A percentile compares a stretch with the other conserved stretches of the same genome.
These are phyloP conservation scores for Tolypocladium inflatum DNA, from an alignment of 2,329 filamentous ascomycete species.

Conservation along the genomic window DNA sequence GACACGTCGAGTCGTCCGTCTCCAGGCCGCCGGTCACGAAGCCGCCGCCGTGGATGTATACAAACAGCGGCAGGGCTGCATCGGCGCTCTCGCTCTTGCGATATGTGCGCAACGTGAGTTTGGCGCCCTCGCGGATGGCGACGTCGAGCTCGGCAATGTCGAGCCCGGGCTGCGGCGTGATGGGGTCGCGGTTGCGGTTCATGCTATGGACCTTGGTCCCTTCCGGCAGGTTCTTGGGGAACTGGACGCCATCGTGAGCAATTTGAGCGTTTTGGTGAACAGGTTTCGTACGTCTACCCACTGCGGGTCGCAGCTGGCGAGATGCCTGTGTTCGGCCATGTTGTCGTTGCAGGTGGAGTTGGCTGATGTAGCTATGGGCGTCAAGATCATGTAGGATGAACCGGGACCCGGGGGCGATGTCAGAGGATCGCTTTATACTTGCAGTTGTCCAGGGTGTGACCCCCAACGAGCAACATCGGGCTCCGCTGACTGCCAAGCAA, in stretches of 20 bases:
- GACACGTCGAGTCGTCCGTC: constrained; percentile 16
- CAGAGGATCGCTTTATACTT: neutral
- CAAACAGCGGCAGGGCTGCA: constrained; percentile 8
- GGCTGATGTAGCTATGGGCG: neutral
- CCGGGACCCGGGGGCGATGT: neutral
- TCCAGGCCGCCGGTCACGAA: constrained; percentile 16
- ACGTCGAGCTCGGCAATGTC: constrained; percentile 13
- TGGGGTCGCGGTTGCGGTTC: constrained; percentile 10
- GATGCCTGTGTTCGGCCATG: constrained; percentile 8
- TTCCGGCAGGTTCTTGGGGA: constrained; percentile 13
- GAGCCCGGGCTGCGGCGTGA: constrained; percentile 10
- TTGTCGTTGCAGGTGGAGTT: neutral
- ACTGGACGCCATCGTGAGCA: constrained; percentile 6
- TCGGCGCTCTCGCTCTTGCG: constrained; percentile 4
- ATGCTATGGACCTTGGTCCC: constrained; percentile 7
- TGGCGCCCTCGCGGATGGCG: constrained; percentile 8
- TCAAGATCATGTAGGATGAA: neutral
- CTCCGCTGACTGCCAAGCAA: neutral
- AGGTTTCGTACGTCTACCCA: constrained; percentile 5
- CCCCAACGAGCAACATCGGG: neutral
- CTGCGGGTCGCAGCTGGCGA: constrained; percentile 5
- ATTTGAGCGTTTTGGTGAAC: neutral
- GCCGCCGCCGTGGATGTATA: constrained; percentile 17
- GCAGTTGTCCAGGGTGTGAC: neutral
- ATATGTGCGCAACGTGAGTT: constrained; percentile 13